These are phyloP conservation scores for Cytospora paraplurivora DNA, from an alignment of 2,329 filamentous ascomycete species.

Conservation along the genomic window DNA sequence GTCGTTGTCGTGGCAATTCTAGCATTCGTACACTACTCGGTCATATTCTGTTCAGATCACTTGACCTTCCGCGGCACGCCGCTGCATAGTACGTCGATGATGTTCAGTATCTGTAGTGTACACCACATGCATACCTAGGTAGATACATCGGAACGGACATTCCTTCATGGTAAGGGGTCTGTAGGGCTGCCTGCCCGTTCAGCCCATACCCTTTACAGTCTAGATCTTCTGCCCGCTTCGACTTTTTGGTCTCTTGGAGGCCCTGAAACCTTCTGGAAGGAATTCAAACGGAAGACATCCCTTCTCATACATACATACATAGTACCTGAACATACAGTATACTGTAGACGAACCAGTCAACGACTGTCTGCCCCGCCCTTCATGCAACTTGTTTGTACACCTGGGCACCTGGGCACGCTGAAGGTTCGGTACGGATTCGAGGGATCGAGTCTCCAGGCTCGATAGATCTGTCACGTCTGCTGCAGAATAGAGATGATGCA, in stretches of 20 bases:
- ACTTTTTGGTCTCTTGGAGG: not conserved
- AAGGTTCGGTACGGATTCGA: not conserved
- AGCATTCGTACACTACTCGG: no score
- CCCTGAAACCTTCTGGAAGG: not conserved
- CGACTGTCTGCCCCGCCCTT: not conserved
- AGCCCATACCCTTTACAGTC: not conserved
- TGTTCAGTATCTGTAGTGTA: not conserved
- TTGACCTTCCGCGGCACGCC: no score
- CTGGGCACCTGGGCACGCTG: not conserved
- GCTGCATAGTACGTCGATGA: no score
- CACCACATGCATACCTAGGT: not conserved
- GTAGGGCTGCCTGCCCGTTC: not conserved
- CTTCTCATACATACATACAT: not conserved
- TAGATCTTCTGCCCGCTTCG: not conserved
- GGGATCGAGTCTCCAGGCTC: not conserved
- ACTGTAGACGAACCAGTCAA: not conserved
- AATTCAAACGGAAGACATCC: not conserved
- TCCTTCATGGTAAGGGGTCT: not conserved
- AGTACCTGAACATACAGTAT: not conserved
- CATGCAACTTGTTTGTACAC: not conserved
- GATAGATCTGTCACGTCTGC: not conserved
- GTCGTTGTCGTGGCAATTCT: not conserved
- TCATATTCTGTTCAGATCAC: no score
- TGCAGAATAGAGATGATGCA: not conserved
- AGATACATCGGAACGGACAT: slow-evolving; percentile 1